phyloP scores from a whole-genome alignment of 1,139 yeast genomes.

The Scheffersomyces cryptocercus region DNA sequence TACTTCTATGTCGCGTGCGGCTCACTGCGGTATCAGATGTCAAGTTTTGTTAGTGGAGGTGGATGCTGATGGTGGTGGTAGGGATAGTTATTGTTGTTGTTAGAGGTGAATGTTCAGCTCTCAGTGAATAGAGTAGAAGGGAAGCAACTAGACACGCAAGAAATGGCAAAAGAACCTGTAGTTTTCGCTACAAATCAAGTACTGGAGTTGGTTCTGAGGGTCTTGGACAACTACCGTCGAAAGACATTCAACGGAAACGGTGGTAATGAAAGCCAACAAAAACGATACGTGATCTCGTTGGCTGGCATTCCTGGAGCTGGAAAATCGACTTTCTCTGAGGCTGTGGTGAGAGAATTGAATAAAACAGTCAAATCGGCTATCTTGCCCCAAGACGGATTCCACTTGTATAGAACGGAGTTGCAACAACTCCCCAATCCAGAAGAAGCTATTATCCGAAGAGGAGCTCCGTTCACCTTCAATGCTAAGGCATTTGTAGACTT shows the following conservation, averaged over 20 bases:
- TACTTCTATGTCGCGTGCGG: too few species aligned
- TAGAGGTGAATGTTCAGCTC: too few species aligned
- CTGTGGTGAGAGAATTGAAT: conserved; percentile 42
- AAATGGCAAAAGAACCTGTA: too few species aligned
- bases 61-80: too few species aligned
- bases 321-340: conserved; percentile 64
- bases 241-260: not conserved
- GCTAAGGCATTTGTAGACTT: conserved; percentile 37
- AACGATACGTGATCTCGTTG: conserved; percentile 41
- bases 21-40: too few species aligned
- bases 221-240: not conserved
- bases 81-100: too few species aligned
- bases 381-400: conserved; percentile 79
- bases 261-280: not conserved
- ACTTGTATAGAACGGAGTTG: conserved; percentile 60
- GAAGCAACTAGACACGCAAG: too few species aligned
- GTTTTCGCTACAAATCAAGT: not conserved
- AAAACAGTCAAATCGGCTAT: conserved; percentile 19
- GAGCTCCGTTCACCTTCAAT: conserved; percentile 87
- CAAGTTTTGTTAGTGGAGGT: too few species aligned
- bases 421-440: conserved; percentile 52
- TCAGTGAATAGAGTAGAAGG: too few species aligned
- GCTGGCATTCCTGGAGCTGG: conserved; percentile 88
- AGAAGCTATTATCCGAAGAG: conserved; percentile 65
- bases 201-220: not conserved